phyloP scores from a whole-genome alignment of 208 protist genomes.

The Blechomonas ayalai region DNA sequence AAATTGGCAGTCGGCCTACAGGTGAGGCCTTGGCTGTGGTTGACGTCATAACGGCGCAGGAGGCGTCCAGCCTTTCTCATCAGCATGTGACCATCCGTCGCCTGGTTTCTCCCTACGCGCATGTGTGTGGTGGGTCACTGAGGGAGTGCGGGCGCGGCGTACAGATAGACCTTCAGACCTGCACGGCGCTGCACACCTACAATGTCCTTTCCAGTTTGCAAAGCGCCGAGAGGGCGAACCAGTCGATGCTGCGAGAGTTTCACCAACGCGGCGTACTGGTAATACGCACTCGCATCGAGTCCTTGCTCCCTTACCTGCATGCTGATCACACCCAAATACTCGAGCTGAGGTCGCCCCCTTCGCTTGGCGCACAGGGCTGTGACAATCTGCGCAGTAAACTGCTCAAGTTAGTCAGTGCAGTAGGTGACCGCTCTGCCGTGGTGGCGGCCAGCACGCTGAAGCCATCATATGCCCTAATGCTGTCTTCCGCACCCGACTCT shows the following conservation, averaged over 20 bases:
- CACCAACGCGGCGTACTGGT: slow-evolving; percentile 8
- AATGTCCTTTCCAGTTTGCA: slow-evolving; percentile 27
- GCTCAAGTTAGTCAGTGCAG: slow-evolving; percentile 31
- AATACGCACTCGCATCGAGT: slow-evolving; percentile 34
- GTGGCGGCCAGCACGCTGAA: slow-evolving; percentile 12
- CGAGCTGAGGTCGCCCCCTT: slow-evolving; percentile 28
- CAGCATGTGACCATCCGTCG: slow-evolving; percentile 9
- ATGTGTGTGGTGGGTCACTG: slow-evolving; percentile 4
- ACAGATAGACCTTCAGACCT: slow-evolving; percentile 50
- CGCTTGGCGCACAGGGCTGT: slow-evolving; percentile 28
- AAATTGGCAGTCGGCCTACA: slow-evolving; percentile 4
- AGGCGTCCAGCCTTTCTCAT: neutral
- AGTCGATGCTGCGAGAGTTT: neutral
- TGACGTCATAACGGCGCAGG: slow-evolving; percentile 32
- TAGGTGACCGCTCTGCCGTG: slow-evolving; percentile 37
- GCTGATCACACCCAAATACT: slow-evolving; percentile 31
- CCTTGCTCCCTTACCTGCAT: slow-evolving; percentile 41
- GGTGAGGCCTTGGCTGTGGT: slow-evolving; percentile 21
- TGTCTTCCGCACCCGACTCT: slow-evolving; percentile 14
- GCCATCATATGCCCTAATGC: slow-evolving; percentile 20
- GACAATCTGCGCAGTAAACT: slow-evolving; percentile 28
- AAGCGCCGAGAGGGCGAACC: neutral
- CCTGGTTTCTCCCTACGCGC: slow-evolving; percentile 25
- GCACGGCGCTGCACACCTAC: slow-evolving; percentile 66
- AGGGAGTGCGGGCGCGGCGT: slow-evolving; percentile 23